These are phyloP conservation scores for Colletotrichum ledebouriae DNA, from an alignment of 2,329 filamentous ascomycete genomes.

Conservation along the genomic window DNA sequence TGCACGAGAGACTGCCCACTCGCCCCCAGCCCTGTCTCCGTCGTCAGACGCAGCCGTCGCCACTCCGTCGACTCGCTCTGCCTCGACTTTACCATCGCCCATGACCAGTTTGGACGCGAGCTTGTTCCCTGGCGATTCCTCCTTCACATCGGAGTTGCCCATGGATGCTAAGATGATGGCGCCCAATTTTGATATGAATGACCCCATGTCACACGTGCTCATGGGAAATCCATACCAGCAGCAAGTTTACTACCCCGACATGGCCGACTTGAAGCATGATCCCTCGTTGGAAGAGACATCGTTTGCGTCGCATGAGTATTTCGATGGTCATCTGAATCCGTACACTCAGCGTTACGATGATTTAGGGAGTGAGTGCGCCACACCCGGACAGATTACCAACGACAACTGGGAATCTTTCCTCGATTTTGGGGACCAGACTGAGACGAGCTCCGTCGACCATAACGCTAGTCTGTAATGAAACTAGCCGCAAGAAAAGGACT, in stretches of 20 bases:
- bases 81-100: constrained; percentile 46
- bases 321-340: constrained; percentile 32
- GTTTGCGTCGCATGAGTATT: constrained; percentile 29
- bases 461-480: constrained; percentile 23
- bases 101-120: constrained; percentile 44
- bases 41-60: constrained; percentile 40
- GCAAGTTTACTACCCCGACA: constrained; percentile 25
- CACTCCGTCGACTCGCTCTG: constrained; percentile 42
- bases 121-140: constrained; percentile 49
- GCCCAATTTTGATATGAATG: constrained; percentile 50
- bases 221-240: constrained; percentile 37
- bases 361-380: constrained; percentile 6
- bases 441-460: constrained; percentile 26
- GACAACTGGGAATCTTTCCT: constrained; percentile 35
- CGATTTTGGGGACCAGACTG: constrained; percentile 43
- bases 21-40: constrained; percentile 49
- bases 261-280: constrained; percentile 30
- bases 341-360: constrained; percentile 24
- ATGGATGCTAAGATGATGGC: constrained; percentile 59
- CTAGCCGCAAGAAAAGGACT: not conserved
- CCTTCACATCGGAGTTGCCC: constrained; percentile 59
- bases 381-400: constrained; percentile 10
- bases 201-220: constrained; percentile 43
- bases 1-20: constrained; percentile 43
- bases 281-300: constrained; percentile 8